These are phyloP conservation scores for Stagonosporopsis chrysanthemi DNA, from an alignment of 2,329 filamentous ascomycete species.

Conservation along the genomic window DNA sequence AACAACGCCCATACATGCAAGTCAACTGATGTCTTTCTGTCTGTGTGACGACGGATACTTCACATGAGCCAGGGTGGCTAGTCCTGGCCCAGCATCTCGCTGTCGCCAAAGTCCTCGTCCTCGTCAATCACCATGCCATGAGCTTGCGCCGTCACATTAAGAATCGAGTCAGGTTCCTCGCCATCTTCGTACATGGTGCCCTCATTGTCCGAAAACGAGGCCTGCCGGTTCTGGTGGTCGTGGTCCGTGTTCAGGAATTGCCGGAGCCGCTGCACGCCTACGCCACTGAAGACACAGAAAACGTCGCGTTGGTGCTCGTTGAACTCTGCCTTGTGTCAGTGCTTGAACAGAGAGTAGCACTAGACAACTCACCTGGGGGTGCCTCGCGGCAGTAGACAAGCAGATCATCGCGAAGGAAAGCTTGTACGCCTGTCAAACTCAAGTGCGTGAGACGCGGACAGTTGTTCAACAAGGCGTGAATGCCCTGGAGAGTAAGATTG, in stretches of 20 bases:
- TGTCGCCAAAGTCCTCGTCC: constrained; percentile 56
- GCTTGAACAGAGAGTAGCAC: background rate
- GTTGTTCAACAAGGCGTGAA: constrained; percentile 85
- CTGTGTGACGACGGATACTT: background rate
- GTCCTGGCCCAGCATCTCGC: constrained; percentile 53
- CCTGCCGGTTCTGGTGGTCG: constrained; percentile 25
- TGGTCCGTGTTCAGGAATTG: constrained; percentile 72
- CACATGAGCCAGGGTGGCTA: constrained; percentile 9
- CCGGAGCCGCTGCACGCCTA: constrained; percentile 79
- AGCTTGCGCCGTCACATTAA: constrained; percentile 47
- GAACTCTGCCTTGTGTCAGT: constrained; percentile 68
- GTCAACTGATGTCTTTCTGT: background rate
- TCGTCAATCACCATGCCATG: constrained; percentile 52
- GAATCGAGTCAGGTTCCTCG: constrained; percentile 45
- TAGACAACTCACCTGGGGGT: constrained; percentile 66
- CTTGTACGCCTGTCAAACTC: constrained; percentile 90
- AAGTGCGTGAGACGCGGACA: constrained; percentile 93
- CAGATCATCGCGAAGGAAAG: constrained; percentile 86
- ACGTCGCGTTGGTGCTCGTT: constrained; percentile 93
- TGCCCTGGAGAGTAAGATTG: constrained; percentile 81
- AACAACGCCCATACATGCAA: constrained; percentile 27
- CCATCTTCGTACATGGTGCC: constrained; percentile 43
- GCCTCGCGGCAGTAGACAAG: constrained; percentile 86
- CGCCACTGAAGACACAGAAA: constrained; percentile 96
- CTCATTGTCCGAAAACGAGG: constrained; percentile 33